Base-by-base conservation (phyloP, 768 basidiomycete species). In the Podaxis carcinomalis region DNA sequence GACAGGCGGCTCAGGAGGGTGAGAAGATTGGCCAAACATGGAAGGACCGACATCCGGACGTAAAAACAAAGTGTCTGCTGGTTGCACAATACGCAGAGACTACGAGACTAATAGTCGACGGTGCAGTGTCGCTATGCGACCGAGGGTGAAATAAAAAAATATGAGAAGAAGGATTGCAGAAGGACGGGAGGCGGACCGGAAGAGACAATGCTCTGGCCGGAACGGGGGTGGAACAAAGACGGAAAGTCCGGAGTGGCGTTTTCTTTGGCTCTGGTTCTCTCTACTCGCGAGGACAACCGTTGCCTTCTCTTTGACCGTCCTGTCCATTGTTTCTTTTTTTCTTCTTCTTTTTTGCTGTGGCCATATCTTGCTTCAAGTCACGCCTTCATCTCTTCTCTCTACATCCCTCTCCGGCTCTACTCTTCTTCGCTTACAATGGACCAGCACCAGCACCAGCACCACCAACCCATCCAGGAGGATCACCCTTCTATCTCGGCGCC, bases 391-490 rank as follows among this genome's bases (percentile, higher is more conserved):
- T 27, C 47, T 40, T 51, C 25, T 21, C 44, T 27, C 58, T 46
- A 61, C 63, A 51, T 67, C 62, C 64, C 63, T 67, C 65, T 67
- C 54, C 72, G 69, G 72, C 72, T 68, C 66, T 70, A 68, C 73
- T 71, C 70, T 73, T 65, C 69, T 71, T 66, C 64, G 67, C 71
- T 65, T 69, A 68, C 70, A 67, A 79, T 82, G 79, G 78, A 81
- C 67, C 80, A 79, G 64, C 78, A 72, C 68, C 78, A 80, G 50
- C 56, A 63, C 49, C 57, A 63, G 19, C 50, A 49, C 65, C 80
- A 83, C 74, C 80, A 80, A 67, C 70, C 68, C 68, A 64, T 75
- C 62, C 63, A 76, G 66, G 83, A 86, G 59, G 83, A 83, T 67
- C 82, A 85, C 63, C 73, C 77, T 70, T 70, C 80, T 63, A 50